A percentile compares a stretch with the other conserved stretches of the same genome.
Evolutionary conservation across 2,329 filamentous ascomycete species (phyloP).

Genomic region (Scolecobasidium constrictum): DNA sequence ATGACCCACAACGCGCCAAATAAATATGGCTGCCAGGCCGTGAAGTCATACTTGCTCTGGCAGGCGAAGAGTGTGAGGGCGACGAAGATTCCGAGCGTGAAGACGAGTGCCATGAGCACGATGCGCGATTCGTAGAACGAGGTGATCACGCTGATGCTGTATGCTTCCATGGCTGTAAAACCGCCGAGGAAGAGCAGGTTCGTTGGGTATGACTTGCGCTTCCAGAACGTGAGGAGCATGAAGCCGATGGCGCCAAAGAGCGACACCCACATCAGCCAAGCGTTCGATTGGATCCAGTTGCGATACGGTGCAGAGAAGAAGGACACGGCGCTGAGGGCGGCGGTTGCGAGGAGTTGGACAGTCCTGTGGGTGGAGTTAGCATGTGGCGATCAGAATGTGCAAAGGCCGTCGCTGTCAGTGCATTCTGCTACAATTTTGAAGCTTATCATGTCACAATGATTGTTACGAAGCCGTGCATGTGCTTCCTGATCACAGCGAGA

Average conservation of each 20-base stretch:
- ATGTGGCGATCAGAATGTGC: background rate
- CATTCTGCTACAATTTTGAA: no score
- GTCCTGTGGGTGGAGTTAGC: conserved; percentile 38
- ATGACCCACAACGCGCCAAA: conserved; percentile 85
- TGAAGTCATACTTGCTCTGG: conserved; percentile 98
- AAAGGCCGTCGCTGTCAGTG: background rate
- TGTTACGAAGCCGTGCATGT: background rate
- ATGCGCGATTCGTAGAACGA: conserved; percentile 78
- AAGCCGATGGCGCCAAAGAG: conserved; percentile 74
- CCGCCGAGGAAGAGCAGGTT: conserved; percentile 86
- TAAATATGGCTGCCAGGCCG: conserved; percentile 90
- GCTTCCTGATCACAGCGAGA: background rate
- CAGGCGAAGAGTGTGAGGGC: conserved; percentile 72
- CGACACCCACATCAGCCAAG: conserved; percentile 77
- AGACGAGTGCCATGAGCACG: conserved; percentile 79
- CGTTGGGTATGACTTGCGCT: conserved; percentile 87
- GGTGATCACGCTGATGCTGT: conserved; percentile 84
- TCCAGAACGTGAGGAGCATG: conserved; percentile 86
- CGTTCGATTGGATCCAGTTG: conserved; percentile 74
- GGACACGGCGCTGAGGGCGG: conserved; percentile 66
- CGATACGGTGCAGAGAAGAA: conserved; percentile 78
- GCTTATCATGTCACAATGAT: background rate
- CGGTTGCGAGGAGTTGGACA: conserved; percentile 82
- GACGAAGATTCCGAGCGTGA: conserved; percentile 62
- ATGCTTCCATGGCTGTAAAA: conserved; percentile 88